These are phyloP conservation scores for Penicillium tannophilum DNA, from an alignment of 495 filamentous ascomycete species.

Conservation along the genomic window DNA sequence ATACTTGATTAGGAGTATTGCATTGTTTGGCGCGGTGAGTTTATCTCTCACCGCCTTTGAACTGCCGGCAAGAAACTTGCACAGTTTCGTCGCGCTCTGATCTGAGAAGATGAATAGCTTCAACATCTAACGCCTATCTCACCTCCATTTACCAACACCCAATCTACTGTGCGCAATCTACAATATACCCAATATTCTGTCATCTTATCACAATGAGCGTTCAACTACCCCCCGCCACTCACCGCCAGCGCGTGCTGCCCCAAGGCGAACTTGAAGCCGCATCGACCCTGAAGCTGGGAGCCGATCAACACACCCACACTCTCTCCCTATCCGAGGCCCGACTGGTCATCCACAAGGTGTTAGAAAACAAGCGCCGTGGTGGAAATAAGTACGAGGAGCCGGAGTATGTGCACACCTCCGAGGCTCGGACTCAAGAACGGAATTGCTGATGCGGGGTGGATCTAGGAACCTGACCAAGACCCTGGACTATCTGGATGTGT, in stretches of 20 bases:
- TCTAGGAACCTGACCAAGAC: conserved; percentile 73
- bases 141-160: not conserved
- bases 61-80: conserved; percentile 22
- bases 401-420: conserved; percentile 38
- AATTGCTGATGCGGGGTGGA: conserved; percentile 5
- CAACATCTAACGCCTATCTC: not conserved
- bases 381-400: conserved; percentile 54
- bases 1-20: conserved; percentile 1
- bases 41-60: conserved; percentile 22
- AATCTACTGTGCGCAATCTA: not conserved
- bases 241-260: conserved; percentile 70
- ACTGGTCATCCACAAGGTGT: conserved; percentile 83
- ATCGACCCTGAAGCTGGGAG: conserved; percentile 79
- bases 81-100: conserved; percentile 14
- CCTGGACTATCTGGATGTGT: conserved; percentile 85
- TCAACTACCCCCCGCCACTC: conserved; percentile 55
- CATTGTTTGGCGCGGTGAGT: conserved; percentile 11
- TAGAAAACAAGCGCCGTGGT: conserved; percentile 59
- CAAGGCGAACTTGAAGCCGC: conserved; percentile 88
- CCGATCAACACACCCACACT: conserved; percentile 85
- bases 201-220: conserved; percentile 34
- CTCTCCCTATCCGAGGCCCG: conserved; percentile 90
- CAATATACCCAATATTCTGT: not conserved
- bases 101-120: conserved; percentile 2
- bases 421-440: conserved; percentile 1